Base-by-base conservation (phyloP, 768 basidiomycete species). In the Coprinopsis strossmayeri region DNA sequence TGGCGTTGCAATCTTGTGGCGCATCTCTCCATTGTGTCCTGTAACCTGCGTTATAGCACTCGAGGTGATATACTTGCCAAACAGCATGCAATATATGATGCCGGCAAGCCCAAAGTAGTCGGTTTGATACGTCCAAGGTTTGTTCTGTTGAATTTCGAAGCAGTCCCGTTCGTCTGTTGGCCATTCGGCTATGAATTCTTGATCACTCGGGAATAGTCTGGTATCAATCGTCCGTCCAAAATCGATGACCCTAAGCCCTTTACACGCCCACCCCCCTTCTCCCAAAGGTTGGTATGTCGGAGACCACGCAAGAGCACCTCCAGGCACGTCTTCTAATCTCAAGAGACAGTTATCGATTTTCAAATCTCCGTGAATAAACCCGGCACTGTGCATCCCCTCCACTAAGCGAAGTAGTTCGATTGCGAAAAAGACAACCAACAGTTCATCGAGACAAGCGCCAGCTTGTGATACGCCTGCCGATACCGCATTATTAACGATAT, bases 341-440 rank as follows among this genome's bases (percentile, higher is more conserved):
- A 98, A 72, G n/a, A 99, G 77, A 62, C 94, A 96, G 68, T 99
- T 99, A 69, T 99, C 96, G 64, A 98, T 96, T 72, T 99, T 99
- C 54, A 99, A 77, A 68, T 99, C 96, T 26, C 96, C 95, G 59
- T 99, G 96, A 56, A 99, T 89, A 69, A 98, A 90, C 10, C 91
- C 90, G 0, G 75, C 69, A 13, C 60, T 49, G 63, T 98, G 96
- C 62, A 97, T 78, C 15, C 76, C 82, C 60, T 94, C 92, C 35
- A 97, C 66, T 9, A 88, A 67, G 23, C 84, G 83, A 32, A 97
- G 66, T 4, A 98, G 78, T 64, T 98, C 96, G 59, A 95, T 76
- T 21, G 87, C 76, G 76, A 98, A 99, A 76, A 98, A 99, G 62
- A 95, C 78, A 37, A 91, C 92, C 46, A 98, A 76, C 3, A 95